Evolutionary conservation across 352 stramenopile genomes (phyloP).

Genomic region (Globisporangium paroecandrum): DNA sequence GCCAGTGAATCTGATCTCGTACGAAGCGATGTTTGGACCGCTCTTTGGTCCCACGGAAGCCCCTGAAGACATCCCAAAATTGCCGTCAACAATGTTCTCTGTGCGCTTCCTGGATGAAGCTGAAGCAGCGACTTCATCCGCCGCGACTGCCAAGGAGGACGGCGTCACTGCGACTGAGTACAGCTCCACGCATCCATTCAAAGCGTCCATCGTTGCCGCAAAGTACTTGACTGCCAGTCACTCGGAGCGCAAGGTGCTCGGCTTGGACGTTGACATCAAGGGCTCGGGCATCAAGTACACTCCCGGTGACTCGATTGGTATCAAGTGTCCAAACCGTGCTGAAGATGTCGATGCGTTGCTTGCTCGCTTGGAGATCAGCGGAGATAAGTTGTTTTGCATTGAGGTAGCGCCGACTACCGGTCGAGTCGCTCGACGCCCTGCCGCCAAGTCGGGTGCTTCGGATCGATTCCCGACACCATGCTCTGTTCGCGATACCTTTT

Average conservation of each 20-base stretch:
- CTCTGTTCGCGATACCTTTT: conserved; percentile 73
- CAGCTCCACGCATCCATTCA: conserved; percentile 48
- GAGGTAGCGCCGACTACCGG: conserved; percentile 29
- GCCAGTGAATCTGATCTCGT: conserved; percentile 45
- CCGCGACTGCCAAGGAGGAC: background rate
- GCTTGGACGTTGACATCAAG: conserved; percentile 42
- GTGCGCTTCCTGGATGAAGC: conserved; percentile 33
- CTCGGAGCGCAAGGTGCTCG: conserved; percentile 57
- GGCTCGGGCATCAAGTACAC: conserved; percentile 58
- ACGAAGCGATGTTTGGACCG: conserved; percentile 57
- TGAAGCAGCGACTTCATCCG: background rate
- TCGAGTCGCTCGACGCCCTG: conserved; percentile 13
- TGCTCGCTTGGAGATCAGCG: conserved; percentile 39
- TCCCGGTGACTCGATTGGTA: conserved; percentile 82
- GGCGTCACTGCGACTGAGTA: conserved; percentile 22
- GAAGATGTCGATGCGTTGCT: conserved; percentile 71
- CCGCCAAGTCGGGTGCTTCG: conserved; percentile 27
- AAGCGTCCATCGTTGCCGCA: conserved; percentile 36
- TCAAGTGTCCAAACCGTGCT: conserved; percentile 79
- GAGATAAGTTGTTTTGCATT: conserved; percentile 28
- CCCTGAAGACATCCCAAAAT: conserved; percentile 48
- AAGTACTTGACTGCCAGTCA: conserved; percentile 47
- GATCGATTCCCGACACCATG: conserved; percentile 50
- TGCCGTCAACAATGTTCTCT: conserved; percentile 50
- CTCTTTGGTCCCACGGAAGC: conserved; percentile 28